A percentile compares a stretch with the other conserved stretches of the same genome.
These are phyloP conservation scores for Paraurostyla sp. DNA, from an alignment of 73 alveolate genomes.

Conservation along the genomic window DNA sequence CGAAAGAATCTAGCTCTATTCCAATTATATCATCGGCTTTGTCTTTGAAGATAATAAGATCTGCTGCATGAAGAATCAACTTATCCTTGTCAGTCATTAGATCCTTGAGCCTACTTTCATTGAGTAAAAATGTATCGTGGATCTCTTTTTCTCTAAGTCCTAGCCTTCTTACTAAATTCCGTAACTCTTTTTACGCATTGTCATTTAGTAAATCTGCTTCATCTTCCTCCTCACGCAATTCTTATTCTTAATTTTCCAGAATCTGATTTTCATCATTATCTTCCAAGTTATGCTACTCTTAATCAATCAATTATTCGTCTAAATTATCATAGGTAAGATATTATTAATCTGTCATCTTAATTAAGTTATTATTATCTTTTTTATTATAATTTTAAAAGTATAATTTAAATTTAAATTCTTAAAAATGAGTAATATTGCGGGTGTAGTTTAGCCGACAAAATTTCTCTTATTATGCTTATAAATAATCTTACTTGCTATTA, in stretches of 20 bases:
- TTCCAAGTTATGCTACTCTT: too few relatives aligned
- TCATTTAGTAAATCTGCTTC: not conserved
- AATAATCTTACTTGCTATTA: constrained; percentile 10
- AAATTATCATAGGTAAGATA: constrained; percentile 18
- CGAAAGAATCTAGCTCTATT: constrained; percentile 25
- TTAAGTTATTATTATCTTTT: not conserved
- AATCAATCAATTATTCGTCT: not conserved
- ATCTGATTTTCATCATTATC: not conserved
- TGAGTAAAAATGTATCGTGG: constrained; percentile 14
- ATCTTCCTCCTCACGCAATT: constrained; percentile 34
- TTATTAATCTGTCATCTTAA: not conserved
- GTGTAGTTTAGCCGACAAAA: constrained; percentile 47
- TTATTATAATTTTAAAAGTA: not conserved
- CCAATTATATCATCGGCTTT: constrained; percentile 58
- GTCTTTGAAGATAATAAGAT: constrained; percentile 34
- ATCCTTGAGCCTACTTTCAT: constrained; percentile 4
- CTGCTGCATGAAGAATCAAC: not conserved
- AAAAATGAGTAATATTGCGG: constrained; percentile 58
- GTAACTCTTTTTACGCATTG: not conserved
- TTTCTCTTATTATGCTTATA: constrained; percentile 18
- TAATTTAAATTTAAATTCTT: not conserved
- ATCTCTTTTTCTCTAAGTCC: constrained; percentile 50
- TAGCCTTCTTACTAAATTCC: not conserved
- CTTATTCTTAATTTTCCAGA: not conserved
- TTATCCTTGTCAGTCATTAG: constrained; percentile 48